A percentile compares a stretch with the other conserved stretches of the same genome.
These are phyloP conservation scores for Yarrowia deformans DNA, from an alignment of 805 yeast species.

Conservation along the genomic window DNA sequence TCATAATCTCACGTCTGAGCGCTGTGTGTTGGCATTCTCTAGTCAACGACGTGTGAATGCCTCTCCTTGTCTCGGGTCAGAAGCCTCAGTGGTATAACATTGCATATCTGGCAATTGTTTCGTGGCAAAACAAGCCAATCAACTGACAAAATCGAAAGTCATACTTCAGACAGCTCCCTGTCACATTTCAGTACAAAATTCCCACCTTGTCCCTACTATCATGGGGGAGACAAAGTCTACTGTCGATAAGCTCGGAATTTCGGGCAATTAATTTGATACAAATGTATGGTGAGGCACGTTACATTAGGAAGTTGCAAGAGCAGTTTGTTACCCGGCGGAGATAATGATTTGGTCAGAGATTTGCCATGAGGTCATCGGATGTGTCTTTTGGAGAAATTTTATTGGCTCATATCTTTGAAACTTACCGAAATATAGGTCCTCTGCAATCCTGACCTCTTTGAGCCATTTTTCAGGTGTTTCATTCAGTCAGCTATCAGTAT, in stretches of 20 bases:
- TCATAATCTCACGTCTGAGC: no score
- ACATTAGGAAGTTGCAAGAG: not conserved
- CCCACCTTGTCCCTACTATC: not conserved
- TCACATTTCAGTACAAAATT: not conserved
- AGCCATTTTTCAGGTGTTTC: no score
- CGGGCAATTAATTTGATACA: not conserved
- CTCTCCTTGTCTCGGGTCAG: not conserved
- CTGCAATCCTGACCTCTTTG: no score
- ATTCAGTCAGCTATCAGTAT: no score
- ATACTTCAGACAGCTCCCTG: no score
- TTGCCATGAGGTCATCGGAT: no score
- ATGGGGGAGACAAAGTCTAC: no score
- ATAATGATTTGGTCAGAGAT: not conserved
- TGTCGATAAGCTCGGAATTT: not conserved
- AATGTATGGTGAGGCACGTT: constrained; percentile 11
- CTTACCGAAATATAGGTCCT: no score
- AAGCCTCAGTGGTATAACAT: not conserved
- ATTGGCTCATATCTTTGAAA: no score
- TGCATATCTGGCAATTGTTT: not conserved
- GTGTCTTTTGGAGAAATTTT: no score
- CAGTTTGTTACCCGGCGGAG: not conserved
- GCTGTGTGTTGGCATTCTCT: no score
- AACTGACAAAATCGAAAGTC: not conserved
- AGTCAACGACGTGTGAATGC: no score
- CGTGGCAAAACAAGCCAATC: not conserved